Percentiles rank a stretch among this genome's conserved stretches.
Evolutionary conservation across 257 asterid genomes (phyloP).

Genomic region (Capsicum pubescens): DNA sequence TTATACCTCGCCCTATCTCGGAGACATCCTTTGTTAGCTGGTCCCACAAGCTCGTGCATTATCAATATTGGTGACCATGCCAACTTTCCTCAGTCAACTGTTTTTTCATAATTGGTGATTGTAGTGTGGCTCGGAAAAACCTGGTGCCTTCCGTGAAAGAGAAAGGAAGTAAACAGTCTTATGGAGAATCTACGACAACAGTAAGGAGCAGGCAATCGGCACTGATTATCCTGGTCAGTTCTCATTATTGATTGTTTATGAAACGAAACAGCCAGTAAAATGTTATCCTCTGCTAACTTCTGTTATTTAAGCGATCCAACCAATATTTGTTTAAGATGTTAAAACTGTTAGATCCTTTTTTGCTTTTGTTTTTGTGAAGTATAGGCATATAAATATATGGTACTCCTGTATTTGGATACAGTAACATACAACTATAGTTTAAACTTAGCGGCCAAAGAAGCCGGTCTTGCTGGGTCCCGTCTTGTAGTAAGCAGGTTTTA

Average conservation of each 20-base stretch:
- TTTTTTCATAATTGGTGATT: constrained; percentile 24
- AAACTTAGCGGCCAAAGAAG: neutral
- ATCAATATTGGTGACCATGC: constrained; percentile 3
- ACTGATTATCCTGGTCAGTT: constrained; percentile 69
- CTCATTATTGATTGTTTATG: constrained; percentile 19
- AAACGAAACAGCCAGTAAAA: neutral
- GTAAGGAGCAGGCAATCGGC: constrained; percentile 56
- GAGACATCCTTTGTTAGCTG: neutral
- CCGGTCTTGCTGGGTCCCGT: neutral
- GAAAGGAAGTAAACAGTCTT: constrained; percentile 46
- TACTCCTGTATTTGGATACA: neutral
- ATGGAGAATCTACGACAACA: constrained; percentile 42
- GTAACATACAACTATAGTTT: neutral
- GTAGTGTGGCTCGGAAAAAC: constrained; percentile 63
- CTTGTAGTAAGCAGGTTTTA: neutral
- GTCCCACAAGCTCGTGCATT: constrained; percentile 17
- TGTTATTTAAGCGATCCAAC: neutral
- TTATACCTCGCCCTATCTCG: neutral
- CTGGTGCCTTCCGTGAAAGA: constrained; percentile 45
- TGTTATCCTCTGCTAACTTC: neutral
- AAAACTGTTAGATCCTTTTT: neutral
- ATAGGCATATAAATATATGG: neutral
- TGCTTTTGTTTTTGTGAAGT: neutral
- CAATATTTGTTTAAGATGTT: constrained; percentile 8
- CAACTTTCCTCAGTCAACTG: constrained; percentile 23